Evolutionary conservation across 2,329 filamentous ascomycete species (phyloP).

Genomic region (Claviceps citrina): DNA sequence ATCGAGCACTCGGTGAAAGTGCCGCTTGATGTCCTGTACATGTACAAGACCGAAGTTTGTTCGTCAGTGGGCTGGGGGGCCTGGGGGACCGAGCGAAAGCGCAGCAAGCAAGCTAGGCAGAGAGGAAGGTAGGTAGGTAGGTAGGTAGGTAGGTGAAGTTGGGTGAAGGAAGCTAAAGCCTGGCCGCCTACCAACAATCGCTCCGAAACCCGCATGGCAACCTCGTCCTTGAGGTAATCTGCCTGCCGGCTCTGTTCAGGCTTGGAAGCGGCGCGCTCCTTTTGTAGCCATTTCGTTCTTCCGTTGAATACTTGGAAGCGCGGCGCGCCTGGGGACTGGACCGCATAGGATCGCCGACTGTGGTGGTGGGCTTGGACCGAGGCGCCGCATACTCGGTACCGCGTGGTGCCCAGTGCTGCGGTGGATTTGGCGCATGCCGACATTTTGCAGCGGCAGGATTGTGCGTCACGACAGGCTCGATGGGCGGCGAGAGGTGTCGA

Average conservation of each 20-base stretch:
- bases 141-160: too few species aligned
- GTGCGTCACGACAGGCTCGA: too few species aligned
- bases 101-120: too few species aligned
- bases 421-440: constrained; percentile 14
- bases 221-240: constrained; percentile 88
- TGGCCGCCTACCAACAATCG: constrained; percentile 50
- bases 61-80: too few species aligned
- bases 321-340: constrained; percentile 61
- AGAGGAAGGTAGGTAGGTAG: too few species aligned
- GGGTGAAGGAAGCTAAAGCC: too few species aligned
- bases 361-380: constrained; percentile 6
- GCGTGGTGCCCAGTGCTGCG: constrained; percentile 13
- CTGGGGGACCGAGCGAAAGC: too few species aligned
- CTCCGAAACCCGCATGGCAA: constrained; percentile 71
- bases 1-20: constrained; percentile 73
- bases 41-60: background rate
- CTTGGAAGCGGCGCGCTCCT: constrained; percentile 65
- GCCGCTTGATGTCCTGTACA: constrained; percentile 72
- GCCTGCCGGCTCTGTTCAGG: constrained; percentile 58
- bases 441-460: constrained; percentile 16
- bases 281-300: constrained; percentile 76
- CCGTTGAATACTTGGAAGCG: constrained; percentile 85
- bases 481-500: too few species aligned
- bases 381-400: constrained; percentile 10
- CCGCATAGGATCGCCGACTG: constrained; percentile 49